phyloP scores from a whole-genome alignment of 2,329 filamentous ascomycete genomes.

The Microdochium paspali region DNA sequence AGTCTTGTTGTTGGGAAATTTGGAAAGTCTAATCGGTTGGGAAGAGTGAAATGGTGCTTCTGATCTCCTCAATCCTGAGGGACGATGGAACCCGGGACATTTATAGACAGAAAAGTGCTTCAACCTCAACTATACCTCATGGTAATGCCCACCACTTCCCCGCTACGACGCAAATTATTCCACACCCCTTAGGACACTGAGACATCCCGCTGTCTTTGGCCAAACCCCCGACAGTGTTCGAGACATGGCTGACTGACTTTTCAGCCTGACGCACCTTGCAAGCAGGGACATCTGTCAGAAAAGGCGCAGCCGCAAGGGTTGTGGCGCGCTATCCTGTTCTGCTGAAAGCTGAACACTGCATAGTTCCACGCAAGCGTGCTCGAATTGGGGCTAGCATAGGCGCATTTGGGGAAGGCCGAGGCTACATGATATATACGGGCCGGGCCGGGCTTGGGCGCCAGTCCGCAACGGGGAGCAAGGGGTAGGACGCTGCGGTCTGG shows the following conservation, averaged over 20 bases:
- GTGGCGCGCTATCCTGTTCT: not conserved
- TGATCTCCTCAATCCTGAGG: too few species aligned
- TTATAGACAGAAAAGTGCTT: too few species aligned
- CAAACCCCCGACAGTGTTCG: not conserved
- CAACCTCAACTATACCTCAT: too few species aligned
- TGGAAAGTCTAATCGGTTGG: too few species aligned
- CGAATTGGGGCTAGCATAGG: not conserved
- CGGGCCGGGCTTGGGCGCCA: too few species aligned
- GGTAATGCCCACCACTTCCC: too few species aligned
- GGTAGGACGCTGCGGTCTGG: too few species aligned
- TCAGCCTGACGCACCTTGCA: not conserved
- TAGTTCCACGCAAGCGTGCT: not conserved
- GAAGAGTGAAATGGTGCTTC: too few species aligned
- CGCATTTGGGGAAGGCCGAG: not conserved
- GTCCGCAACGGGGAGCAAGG: too few species aligned
- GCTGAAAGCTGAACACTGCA: not conserved
- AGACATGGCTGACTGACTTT: not conserved
- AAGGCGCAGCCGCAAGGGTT: not conserved
- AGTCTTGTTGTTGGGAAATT: too few species aligned
- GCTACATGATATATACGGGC: not conserved
- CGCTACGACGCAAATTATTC: too few species aligned
- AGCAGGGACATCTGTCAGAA: not conserved
- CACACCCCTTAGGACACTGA: not conserved
- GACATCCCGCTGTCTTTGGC: not conserved
- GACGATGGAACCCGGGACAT: too few species aligned